phyloP scores from a whole-genome alignment of 257 asterid species.

The Coffea canephora region DNA sequence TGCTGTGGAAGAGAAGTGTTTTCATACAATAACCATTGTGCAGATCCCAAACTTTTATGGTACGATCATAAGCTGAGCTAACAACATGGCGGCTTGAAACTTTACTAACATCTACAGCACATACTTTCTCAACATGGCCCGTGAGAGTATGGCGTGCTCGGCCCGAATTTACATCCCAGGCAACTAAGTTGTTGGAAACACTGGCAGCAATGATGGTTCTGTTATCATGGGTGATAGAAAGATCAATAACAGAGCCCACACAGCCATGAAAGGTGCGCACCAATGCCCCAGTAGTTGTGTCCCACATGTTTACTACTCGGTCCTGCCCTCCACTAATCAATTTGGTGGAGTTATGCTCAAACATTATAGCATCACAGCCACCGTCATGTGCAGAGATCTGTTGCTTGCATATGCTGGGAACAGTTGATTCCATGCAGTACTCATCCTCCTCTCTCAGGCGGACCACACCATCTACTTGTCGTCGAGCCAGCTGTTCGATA shows the following conservation, averaged over 20 bases:
- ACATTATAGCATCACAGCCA: conserved; percentile 67
- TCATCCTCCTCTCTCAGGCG: conserved; percentile 94
- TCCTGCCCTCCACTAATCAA: conserved; percentile 92
- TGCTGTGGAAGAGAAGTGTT: conserved; percentile 75
- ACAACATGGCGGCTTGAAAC: conserved; percentile 67
- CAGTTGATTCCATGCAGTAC: conserved; percentile 62
- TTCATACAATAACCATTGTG: conserved; percentile 76
- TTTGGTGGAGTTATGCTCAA: conserved; percentile 63
- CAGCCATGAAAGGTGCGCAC: conserved; percentile 59
- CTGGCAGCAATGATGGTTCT: conserved; percentile 80
- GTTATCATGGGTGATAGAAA: conserved; percentile 73
- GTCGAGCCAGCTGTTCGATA: conserved; percentile 70
- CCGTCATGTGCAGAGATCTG: conserved; percentile 92
- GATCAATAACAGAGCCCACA: conserved; percentile 77
- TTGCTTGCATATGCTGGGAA: conserved; percentile 74
- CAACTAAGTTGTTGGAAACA: conserved; percentile 65
- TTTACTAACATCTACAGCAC: conserved; percentile 84
- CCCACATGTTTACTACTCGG: conserved; percentile 79
- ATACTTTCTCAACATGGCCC: conserved; percentile 87
- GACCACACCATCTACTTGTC: conserved; percentile 89
- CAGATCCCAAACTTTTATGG: conserved; percentile 95
- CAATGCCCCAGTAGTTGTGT: conserved; percentile 55
- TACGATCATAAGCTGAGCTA: conserved; percentile 91
- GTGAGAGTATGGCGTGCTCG: conserved; percentile 77
- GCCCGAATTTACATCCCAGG: conserved; percentile 78